Conservation (phyloP, 2,329 filamentous ascomycete genomes). For the Phialocephala sp. region DNA sequence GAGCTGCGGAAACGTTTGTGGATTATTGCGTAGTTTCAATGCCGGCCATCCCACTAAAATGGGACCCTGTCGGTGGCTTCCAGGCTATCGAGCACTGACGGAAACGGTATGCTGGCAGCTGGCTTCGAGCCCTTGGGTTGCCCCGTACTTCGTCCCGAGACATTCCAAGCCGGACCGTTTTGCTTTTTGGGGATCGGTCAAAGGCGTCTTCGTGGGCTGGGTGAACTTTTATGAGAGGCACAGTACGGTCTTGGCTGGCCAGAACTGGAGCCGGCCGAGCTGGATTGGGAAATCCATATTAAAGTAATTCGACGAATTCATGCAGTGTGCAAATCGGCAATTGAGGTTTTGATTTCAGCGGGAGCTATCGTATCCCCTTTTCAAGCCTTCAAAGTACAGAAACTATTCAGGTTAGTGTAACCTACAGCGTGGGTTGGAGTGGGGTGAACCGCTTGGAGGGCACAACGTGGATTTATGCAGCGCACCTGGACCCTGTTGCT, state of each 20-base stretch:
- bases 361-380: neutral
- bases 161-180: neutral
- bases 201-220: neutral
- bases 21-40: neutral
- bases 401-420: neutral
- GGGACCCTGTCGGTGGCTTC: neutral
- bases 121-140: neutral
- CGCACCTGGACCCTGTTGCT: neutral
- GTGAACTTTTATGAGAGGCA: neutral
- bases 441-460: conserved; percentile 1
- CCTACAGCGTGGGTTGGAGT: conserved; percentile 5
- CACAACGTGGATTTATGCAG: neutral
- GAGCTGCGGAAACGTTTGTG: neutral
- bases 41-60: neutral
- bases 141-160: neutral
- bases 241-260: too few species aligned
- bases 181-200: neutral
- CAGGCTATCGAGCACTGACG: neutral
- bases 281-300: neutral
- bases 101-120: neutral
- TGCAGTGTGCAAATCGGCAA: neutral
- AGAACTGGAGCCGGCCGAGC: neutral
- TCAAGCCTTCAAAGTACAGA: neutral
- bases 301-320: neutral
- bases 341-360: neutral